Evolutionary conservation across 2,329 filamentous ascomycete genomes (phyloP), one percentile per base, ranked within the genome.

Genomic region (Saccharata proteae): DNA sequence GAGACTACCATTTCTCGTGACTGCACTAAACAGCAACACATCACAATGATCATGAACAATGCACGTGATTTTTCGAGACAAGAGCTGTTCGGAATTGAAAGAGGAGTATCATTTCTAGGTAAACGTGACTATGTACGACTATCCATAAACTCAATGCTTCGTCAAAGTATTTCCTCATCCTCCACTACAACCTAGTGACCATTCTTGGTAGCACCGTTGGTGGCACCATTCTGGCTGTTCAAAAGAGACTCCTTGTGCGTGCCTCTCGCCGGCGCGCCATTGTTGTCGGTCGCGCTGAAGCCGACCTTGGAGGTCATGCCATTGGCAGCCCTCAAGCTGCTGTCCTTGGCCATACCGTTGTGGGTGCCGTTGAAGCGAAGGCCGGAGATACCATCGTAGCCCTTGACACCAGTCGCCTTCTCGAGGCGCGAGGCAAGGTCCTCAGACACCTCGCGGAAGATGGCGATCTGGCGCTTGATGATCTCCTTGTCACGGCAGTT

Each of bases 391-490:
- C 70, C 67, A 13, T 62, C 57, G 35, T 77, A 74, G 0, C 71
- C 72, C 55, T 72, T 67, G 11, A 74, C 58, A 0, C 73, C 71
- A 3, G 69, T 74, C 0, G 70, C 69, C 59, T 76, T 75, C 59
- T 77, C 73, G 1, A 77, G 46, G 1, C 71, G 57, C 7, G 54
- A 47, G 0, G 71, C 73, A 16, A 77, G 55, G 29, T 77, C 71
- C 0, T 66, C 58, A 5, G 64, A 67, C 0, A 77, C 72, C 45
- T 77, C 71, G 2, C 72, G 60, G 61, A 77, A 77, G 46, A 77
- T 77, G 31, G 62, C 66, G 37, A 77, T 76, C 52, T 77, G 70
- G 11, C 72, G 58, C 61, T 72, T 75, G 50, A 77, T 58, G 3
- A 74, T 67, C 48, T 77, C 73, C 40, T 72, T 55, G 25, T 72